Evolutionary conservation across 2,329 filamentous ascomycete species (phyloP), one percentile per base, ranked within the genome.

Genomic region (Trichophyton mentagrophytes): DNA sequence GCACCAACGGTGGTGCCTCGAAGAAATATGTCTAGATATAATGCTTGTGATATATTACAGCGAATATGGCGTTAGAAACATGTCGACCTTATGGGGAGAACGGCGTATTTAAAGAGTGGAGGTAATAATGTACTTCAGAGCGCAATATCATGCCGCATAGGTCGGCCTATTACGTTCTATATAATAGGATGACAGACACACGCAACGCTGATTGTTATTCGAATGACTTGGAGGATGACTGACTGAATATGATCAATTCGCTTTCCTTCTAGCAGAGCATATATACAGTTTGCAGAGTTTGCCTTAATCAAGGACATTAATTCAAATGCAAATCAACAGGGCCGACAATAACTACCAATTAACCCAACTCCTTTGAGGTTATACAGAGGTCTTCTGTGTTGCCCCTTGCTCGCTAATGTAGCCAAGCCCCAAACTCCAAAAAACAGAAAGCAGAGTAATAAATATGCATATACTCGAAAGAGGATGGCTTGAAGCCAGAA

Each of bases 21-120:
- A 61, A 56, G 38, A 61, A 61, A 55, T 47, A 61, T 13, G 59
- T 62, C 15, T 55, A 57, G 42, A 62, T 65, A 53, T 65, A 61
- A 47, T 30, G 36, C 25, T 9, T 30, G 42, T 58, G 8, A 42
- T 33, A 15, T 33, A 53, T 15, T 20, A 20, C 17, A 36, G 11
- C 30, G 15, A n/a, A 8, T 38, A 55, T 38, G 51, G 51, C 51
- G 51, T 38, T 55, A 27, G n/a, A 36, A 20, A 15, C 46, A 51
- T 51, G 6, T 36, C n/a, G 51, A 6, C 9, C 25, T 51, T 9
- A 55, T 36, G 27, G 30, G 15, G n/a, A 33, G 51, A 30, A 20
- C 13, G 51, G 51, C n/a, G 51, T 27, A 17, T 55, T 17, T 55
- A n/a, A 15, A 17, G n/a, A 6, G 3, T 7, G n/a, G 15, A 36